Evolutionary conservation across 495 filamentous ascomycete species (phyloP).

Genomic region (Annulohypoxylon nitens): DNA sequence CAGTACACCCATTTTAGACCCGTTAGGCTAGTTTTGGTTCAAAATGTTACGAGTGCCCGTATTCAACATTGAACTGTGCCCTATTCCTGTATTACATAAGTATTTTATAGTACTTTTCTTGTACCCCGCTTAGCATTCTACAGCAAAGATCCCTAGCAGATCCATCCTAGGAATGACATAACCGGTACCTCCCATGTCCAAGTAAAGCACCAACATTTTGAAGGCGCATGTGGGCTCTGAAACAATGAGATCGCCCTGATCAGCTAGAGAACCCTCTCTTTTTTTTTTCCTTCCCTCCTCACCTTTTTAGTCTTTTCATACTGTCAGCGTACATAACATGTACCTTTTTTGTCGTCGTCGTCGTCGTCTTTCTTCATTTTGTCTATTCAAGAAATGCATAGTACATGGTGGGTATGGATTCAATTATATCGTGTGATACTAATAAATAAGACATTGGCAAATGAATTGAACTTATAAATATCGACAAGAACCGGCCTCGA

Average conservation of each 20-base stretch:
- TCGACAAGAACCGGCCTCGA: neutral
- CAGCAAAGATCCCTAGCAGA: constrained; percentile 1
- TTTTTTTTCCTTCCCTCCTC: constrained; percentile 17
- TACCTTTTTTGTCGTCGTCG: neutral
- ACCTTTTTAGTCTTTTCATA: constrained; percentile 8
- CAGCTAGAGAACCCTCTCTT: constrained; percentile 27
- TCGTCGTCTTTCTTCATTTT: neutral
- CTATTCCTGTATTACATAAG: constrained; percentile 13
- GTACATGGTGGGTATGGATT: neutral
- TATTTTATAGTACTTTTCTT: constrained; percentile 26
- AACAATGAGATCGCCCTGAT: constrained; percentile 44
- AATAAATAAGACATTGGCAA: constrained; percentile 15
- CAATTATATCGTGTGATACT: constrained; percentile 4
- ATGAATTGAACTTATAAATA: constrained; percentile 13
- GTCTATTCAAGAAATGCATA: neutral
- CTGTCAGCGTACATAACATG: neutral
- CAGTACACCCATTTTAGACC: neutral
- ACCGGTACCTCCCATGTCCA: constrained; percentile 19
- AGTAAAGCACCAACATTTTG: constrained; percentile 10
- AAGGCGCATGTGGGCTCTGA: constrained; percentile 39
- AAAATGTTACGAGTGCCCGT: constrained; percentile 17
- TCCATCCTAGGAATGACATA: constrained; percentile 20
- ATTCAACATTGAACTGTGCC: neutral
- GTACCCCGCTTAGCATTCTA: constrained; percentile 22
- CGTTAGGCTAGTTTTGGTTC: constrained; percentile 14